A percentile compares a stretch with the other conserved stretches of the same genome.
Conservation (phyloP, 164 flowering plant genomes). For the Kalanchoe fedtschenkoi region DNA sequence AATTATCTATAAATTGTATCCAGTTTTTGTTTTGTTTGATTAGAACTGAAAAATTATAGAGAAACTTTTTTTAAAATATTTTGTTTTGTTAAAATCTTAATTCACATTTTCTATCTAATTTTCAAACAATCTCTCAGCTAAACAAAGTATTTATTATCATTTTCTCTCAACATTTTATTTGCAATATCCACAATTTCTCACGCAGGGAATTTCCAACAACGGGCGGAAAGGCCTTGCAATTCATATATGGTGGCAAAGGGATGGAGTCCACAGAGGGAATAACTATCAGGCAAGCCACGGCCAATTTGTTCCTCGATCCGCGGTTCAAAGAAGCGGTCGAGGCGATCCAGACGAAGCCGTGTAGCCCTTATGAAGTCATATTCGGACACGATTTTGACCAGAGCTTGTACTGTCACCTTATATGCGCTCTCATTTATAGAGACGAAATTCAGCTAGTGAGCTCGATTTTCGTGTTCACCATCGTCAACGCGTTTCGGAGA, state of each 20-base stretch:
- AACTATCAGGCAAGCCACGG: slow-evolving; percentile 60
- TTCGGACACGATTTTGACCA: slow-evolving; percentile 75
- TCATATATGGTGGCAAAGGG: slow-evolving; percentile 75
- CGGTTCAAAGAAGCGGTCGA: slow-evolving; percentile 47
- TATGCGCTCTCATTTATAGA: slow-evolving; percentile 62
- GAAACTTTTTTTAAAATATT: too few relatives aligned
- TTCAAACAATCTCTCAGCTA: too few relatives aligned
- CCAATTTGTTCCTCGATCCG: slow-evolving; percentile 52
- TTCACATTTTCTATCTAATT: too few relatives aligned
- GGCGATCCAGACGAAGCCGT: slow-evolving; percentile 39
- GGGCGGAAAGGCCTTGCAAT: slow-evolving; percentile 64
- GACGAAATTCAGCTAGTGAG: slow-evolving; percentile 57
- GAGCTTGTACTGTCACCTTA: slow-evolving; percentile 77
- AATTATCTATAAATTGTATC: too few relatives aligned
- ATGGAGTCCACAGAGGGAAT: slow-evolving; percentile 67
- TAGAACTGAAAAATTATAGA: too few relatives aligned
- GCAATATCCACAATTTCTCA: too few relatives aligned
- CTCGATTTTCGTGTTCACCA: slow-evolving; percentile 75
- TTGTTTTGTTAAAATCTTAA: too few relatives aligned
- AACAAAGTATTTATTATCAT: too few relatives aligned
- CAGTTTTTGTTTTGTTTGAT: too few relatives aligned
- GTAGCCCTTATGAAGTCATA: slow-evolving; percentile 92
- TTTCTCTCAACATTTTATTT: too few relatives aligned
- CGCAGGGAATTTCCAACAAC: slow-evolving; percentile 69
- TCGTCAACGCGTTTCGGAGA: slow-evolving; percentile 58